Evolutionary conservation across 176 grass and related monocot genomes (phyloP).

Genomic region (Oryza nivara): DNA sequence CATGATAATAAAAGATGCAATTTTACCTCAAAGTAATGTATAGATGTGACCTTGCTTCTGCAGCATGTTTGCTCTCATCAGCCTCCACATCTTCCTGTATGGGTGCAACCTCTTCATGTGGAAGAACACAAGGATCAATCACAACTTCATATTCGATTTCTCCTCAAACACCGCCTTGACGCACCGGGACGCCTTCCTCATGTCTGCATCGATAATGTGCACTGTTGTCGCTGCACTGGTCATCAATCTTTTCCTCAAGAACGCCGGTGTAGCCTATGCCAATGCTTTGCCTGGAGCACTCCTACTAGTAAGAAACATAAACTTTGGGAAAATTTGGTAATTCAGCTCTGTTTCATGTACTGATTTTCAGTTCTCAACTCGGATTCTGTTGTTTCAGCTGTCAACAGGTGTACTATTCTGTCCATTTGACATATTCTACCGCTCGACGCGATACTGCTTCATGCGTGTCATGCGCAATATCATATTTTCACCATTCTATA

Average conservation of each 20-base stretch:
- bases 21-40: neutral
- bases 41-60: neutral
- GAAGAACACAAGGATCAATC: constrained; percentile 80
- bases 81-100: constrained; percentile 87
- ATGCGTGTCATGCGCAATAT: constrained; percentile 88
- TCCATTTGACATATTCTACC: constrained; percentile 88
- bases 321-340: neutral
- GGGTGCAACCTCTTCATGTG: constrained; percentile 92
- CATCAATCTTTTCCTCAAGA: constrained; percentile 70
- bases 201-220: constrained; percentile 84
- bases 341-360: neutral
- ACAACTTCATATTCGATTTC: constrained; percentile 95
- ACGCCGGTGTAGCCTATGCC: constrained; percentile 51
- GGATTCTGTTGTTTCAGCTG: constrained; percentile 47
- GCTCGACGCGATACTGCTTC: constrained; percentile 82
- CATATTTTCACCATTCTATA: constrained; percentile 85
- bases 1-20: neutral
- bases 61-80: constrained; percentile 95
- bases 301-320: constrained; percentile 57
- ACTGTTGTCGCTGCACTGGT: constrained; percentile 66
- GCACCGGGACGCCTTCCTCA: constrained; percentile 84
- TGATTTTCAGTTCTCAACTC: neutral
- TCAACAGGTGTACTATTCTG: constrained; percentile 61
- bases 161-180: constrained; percentile 65
- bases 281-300: constrained; percentile 72